A percentile compares a stretch with the other conserved stretches of the same genome.
Evolutionary conservation across 345 rosid genomes (phyloP).

Genomic region (Acer yangbiense): DNA sequence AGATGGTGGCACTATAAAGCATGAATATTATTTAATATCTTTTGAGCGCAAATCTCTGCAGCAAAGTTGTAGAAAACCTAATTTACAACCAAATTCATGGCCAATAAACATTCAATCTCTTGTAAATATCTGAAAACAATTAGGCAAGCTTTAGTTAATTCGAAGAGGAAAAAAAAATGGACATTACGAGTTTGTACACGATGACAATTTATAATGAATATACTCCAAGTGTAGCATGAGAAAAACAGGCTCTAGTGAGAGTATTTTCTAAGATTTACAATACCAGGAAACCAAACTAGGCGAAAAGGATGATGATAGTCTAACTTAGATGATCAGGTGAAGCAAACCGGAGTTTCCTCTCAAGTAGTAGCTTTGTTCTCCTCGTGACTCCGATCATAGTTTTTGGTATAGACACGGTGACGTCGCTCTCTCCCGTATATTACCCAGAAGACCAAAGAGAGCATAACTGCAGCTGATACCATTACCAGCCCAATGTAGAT

Average conservation of each 20-base stretch:
- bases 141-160: background rate
- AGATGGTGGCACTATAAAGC: too few relatives aligned
- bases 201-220: background rate
- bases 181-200: background rate
- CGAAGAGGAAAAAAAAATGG: background rate
- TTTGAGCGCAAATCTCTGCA: too few relatives aligned
- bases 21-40: too few relatives aligned
- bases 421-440: slow-evolving; percentile 67
- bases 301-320: background rate
- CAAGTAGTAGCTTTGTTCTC: slow-evolving; percentile 26
- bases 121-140: background rate
- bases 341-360: slow-evolving; percentile 3
- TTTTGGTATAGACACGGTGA: slow-evolving; percentile 40
- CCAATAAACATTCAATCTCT: background rate
- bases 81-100: background rate
- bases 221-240: background rate
- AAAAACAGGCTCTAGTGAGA: background rate
- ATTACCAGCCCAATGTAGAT: slow-evolving; percentile 69
- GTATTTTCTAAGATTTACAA: slow-evolving; percentile 10
- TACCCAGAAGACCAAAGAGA: slow-evolving; percentile 85
- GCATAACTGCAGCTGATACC: slow-evolving; percentile 81
- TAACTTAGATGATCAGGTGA: background rate
- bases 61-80: background rate
- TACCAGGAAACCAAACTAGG: background rate
- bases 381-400: slow-evolving; percentile 5